A percentile compares a stretch with the other conserved stretches of the same genome.
These are phyloP conservation scores for Ogataea dorogensis DNA, from an alignment of 805 yeast genomes.

Conservation along the genomic window DNA sequence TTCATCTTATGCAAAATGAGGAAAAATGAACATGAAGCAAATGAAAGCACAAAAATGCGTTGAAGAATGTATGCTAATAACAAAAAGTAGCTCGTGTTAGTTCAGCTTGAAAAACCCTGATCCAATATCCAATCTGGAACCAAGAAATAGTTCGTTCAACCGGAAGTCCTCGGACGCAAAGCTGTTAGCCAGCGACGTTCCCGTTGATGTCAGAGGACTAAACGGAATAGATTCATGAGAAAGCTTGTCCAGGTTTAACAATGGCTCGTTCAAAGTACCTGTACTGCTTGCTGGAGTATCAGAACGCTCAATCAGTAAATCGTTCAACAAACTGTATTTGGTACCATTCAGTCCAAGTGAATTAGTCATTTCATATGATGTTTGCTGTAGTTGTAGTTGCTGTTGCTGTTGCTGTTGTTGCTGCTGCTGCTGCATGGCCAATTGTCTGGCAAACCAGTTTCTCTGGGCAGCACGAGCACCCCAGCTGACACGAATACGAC, in stretches of 20 bases:
- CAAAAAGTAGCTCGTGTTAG: constrained; percentile 18
- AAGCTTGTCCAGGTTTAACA: constrained; percentile 22
- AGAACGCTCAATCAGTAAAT: constrained; percentile 13
- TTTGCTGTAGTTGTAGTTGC: constrained; percentile 1
- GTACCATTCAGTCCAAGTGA: constrained; percentile 27
- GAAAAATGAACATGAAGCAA: constrained; percentile 11
- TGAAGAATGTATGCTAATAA: constrained; percentile 11
- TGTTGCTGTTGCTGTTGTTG: constrained; percentile 7
- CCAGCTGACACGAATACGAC: constrained; percentile 83
- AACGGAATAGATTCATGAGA: constrained; percentile 30
- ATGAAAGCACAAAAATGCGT: constrained; percentile 12
- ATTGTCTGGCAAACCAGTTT: constrained; percentile 36
- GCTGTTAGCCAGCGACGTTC: constrained; percentile 14
- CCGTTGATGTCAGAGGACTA: constrained; percentile 22
- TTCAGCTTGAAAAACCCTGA: constrained; percentile 43
- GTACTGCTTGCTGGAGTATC: constrained; percentile 3
- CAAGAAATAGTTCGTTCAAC: constrained; percentile 51
- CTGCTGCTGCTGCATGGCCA: constrained; percentile 29
- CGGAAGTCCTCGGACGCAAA: constrained; percentile 32
- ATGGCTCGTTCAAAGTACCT: constrained; percentile 8
- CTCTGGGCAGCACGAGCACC: constrained; percentile 59
- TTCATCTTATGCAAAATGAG: constrained; percentile 6
- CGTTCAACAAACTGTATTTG: constrained; percentile 23
- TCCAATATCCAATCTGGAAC: constrained; percentile 52
- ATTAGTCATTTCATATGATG: constrained; percentile 21